Evolutionary conservation across 257 asterid species (phyloP).

Genomic region (Gynochthodes officinalis): DNA sequence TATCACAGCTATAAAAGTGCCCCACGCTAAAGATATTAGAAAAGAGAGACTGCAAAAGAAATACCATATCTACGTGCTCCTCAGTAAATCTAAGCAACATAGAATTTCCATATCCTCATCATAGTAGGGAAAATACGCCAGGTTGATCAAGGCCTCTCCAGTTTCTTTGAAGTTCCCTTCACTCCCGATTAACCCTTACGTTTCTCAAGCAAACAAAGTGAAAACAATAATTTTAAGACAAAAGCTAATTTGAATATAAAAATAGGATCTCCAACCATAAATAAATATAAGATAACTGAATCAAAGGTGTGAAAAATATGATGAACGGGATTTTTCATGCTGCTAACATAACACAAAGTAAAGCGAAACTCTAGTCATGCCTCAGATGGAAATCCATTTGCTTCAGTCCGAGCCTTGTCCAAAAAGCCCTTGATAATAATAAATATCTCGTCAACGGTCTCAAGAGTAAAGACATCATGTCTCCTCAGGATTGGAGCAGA

Average conservation of each 20-base stretch:
- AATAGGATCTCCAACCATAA: neutral
- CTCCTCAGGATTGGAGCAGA: constrained; percentile 71
- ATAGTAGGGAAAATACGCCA: neutral
- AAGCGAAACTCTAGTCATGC: constrained; percentile 30
- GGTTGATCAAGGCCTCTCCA: neutral
- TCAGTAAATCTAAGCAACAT: neutral
- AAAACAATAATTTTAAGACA: neutral
- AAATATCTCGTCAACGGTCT: constrained; percentile 65
- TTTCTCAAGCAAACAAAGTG: neutral
- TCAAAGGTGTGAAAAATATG: neutral
- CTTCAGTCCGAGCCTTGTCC: constrained; percentile 53
- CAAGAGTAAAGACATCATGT: constrained; percentile 46
- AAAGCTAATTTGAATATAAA: neutral
- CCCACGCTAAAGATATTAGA: neutral
- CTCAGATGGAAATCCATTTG: constrained; percentile 71
- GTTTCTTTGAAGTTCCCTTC: neutral
- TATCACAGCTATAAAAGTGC: neutral
- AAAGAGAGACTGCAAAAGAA: neutral
- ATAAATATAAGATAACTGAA: neutral
- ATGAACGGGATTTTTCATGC: neutral
- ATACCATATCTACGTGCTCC: neutral
- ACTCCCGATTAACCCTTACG: neutral
- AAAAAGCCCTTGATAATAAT: constrained; percentile 52
- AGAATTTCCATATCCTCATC: neutral
- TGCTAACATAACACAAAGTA: neutral